These are phyloP conservation scores for Crithidia sp. DNA, from an alignment of 208 protist genomes.

Conservation along the genomic window DNA sequence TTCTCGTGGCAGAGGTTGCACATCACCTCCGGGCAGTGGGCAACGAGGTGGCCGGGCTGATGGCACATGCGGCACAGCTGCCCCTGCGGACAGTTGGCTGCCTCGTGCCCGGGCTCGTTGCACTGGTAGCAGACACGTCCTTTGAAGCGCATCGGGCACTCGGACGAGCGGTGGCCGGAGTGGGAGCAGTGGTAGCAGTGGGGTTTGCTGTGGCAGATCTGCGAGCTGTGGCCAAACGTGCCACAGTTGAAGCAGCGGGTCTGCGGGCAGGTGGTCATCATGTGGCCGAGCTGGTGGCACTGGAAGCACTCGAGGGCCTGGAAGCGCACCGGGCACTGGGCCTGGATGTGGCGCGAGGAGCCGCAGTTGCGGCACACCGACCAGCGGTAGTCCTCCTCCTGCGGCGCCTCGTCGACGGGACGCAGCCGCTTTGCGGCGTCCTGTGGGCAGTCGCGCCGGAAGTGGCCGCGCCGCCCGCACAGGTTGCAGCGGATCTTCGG, in stretches of 20 bases:
- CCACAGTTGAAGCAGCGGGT: constrained; percentile 92
- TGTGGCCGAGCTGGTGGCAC: constrained; percentile 84
- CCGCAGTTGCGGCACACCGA: constrained; percentile 77
- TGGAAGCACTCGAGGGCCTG: constrained; percentile 83
- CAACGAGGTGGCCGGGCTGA: constrained; percentile 72
- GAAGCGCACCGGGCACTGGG: constrained; percentile 65
- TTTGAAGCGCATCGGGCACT: constrained; percentile 75
- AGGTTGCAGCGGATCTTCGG: constrained; percentile 53
- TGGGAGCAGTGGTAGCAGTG: constrained; percentile 90
- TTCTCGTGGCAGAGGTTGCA: constrained; percentile 80
- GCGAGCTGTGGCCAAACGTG: constrained; percentile 83
- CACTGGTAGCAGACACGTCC: constrained; percentile 90
- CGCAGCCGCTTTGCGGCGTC: constrained; percentile 22
- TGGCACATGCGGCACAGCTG: constrained; percentile 85
- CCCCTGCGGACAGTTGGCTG: constrained; percentile 74
- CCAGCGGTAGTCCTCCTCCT: constrained; percentile 43
- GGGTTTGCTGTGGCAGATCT: constrained; percentile 81
- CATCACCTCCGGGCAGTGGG: constrained; percentile 73
- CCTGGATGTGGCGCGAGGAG: constrained; percentile 75
- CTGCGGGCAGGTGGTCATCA: constrained; percentile 81
- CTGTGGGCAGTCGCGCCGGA: constrained; percentile 60
- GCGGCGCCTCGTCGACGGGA: constrained; percentile 1
- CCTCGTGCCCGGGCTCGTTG: constrained; percentile 87
- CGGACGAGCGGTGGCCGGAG: constrained; percentile 73
- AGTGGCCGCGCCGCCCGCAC: constrained; percentile 69